Evolutionary conservation across 805 yeast genomes (phyloP), one percentile per base, ranked within the genome.

Genomic region (Brettanomyces naardenensis): DNA sequence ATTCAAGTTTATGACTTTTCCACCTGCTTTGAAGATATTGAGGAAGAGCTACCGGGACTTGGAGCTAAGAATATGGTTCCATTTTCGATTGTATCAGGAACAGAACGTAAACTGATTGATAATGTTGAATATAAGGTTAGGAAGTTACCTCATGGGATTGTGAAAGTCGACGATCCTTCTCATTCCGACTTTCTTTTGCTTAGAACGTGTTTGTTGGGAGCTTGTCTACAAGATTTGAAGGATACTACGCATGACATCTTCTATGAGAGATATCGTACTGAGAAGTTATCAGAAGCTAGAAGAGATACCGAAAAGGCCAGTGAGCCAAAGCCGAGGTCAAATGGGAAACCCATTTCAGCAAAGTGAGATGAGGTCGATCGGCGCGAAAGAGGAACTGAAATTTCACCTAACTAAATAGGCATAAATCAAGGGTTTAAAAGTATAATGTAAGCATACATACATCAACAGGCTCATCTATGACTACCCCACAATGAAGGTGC

Each of bases 51-150:
- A 10, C 41, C 41, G 21, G 47, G 43, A 3, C 11, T 26, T 6
- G 40, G 41, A 27, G 46, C 56, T n/a, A 53, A 53, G 43, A 44
- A 47, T 13, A 33, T 58, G 25, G 49, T 86, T 46, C 98, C 98
- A 34, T 89, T 86, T 65, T 95, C 97, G 10, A 82, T 92, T 44
- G 79, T 88, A 31, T 95, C 95, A 15, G 85, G 95, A 10, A 82
- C 87, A 6, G 78, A 75, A 45, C 78, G 80, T 28, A 76, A 75
- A 45, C 65, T 69, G 33, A 61, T 72, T 34, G 89, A 83, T 56
- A 94, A 95, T 36, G 69, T 78, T 52, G 58, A 54, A 28, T 89
- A 84, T 28, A 71, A 79, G 40, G 95, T 90, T 19, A 75, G 95
- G 63, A 73, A 73, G 53, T 81, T 84, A 53, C 89, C 89, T 41